Percentiles rank a stretch among this genome's conserved stretches.
Conservation (phyloP, 1,284 basidiomycete genomes). For the Vanrija pseudolonga region DNA sequence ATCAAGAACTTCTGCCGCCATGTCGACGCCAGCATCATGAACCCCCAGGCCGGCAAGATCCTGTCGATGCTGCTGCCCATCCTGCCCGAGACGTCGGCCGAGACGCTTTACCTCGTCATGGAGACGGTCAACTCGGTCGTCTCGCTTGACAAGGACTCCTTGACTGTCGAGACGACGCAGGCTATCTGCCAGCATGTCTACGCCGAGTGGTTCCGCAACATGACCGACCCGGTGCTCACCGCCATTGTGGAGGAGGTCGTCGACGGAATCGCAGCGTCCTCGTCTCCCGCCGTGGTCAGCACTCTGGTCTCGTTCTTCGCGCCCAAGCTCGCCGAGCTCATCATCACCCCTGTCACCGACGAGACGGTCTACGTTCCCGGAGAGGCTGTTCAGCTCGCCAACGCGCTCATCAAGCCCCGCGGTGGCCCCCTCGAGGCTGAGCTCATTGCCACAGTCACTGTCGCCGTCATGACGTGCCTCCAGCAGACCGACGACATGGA, state of each 20-base stretch:
- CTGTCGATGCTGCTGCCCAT: conserved; percentile 82
- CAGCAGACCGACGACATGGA: conserved; percentile 71
- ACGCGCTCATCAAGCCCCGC: conserved; percentile 65
- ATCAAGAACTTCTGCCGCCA: conserved; percentile 66
- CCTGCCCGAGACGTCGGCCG: conserved; percentile 71
- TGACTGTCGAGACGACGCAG: conserved; percentile 61
- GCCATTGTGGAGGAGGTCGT: conserved; percentile 82
- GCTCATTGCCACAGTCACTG: conserved; percentile 69
- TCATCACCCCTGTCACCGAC: conserved; percentile 56
- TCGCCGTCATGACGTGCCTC: conserved; percentile 67
- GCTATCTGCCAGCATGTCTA: conserved; percentile 64
- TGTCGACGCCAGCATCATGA: conserved; percentile 54
- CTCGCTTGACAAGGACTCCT: conserved; percentile 67
- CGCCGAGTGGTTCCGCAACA: conserved; percentile 77
- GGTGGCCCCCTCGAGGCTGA: conserved; percentile 65
- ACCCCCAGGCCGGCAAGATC: conserved; percentile 67
- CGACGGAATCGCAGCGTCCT: conserved; percentile 62
- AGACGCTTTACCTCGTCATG: conserved; percentile 84
- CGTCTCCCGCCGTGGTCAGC: conserved; percentile 14
- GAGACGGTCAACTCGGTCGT: conserved; percentile 78
- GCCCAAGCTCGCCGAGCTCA: conserved; percentile 65
- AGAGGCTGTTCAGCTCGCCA: conserved; percentile 76
- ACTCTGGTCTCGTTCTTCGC: conserved; percentile 67
- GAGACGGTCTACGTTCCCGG: conserved; percentile 65
- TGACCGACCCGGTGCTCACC: conserved; percentile 82